Evolutionary conservation across 2,329 filamentous ascomycete species (phyloP).

Genomic region (Xylaria sp.): DNA sequence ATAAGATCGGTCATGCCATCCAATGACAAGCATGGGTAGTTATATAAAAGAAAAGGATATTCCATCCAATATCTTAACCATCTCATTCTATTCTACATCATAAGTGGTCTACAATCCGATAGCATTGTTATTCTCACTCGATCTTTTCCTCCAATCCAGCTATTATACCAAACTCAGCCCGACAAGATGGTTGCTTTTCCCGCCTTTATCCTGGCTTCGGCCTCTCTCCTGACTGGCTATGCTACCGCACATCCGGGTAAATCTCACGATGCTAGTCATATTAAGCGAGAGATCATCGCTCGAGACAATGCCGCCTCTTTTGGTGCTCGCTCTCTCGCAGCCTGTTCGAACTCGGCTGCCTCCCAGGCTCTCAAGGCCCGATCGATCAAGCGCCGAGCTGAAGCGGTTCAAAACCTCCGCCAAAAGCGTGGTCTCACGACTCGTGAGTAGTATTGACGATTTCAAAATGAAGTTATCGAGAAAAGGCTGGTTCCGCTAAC

Average conservation of each 20-base stretch:
- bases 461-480: background rate
- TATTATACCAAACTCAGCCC: background rate
- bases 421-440: constrained; percentile 50
- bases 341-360: constrained; percentile 53
- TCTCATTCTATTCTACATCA: constrained; percentile 6
- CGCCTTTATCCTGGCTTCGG: constrained; percentile 38
- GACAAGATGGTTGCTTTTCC: constrained; percentile 42
- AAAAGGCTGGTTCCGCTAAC: background rate
- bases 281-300: constrained; percentile 50
- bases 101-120: background rate
- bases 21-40: background rate
- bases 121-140: background rate
- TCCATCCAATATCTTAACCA: background rate
- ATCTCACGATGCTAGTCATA: constrained; percentile 43
- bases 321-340: constrained; percentile 52
- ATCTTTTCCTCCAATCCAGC: background rate
- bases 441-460: constrained; percentile 36
- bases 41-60: constrained; percentile 12
- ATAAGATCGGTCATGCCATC: background rate
- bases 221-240: constrained; percentile 39
- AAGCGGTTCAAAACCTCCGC: constrained; percentile 52
- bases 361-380: constrained; percentile 53
- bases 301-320: constrained; percentile 47
- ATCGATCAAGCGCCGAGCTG: constrained; percentile 54
- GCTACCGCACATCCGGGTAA: constrained; percentile 49